A percentile compares a stretch with the other conserved stretches of the same genome.
These are phyloP conservation scores for Glycine soja DNA, from an alignment of 306 rosid species.

Conservation along the genomic window DNA sequence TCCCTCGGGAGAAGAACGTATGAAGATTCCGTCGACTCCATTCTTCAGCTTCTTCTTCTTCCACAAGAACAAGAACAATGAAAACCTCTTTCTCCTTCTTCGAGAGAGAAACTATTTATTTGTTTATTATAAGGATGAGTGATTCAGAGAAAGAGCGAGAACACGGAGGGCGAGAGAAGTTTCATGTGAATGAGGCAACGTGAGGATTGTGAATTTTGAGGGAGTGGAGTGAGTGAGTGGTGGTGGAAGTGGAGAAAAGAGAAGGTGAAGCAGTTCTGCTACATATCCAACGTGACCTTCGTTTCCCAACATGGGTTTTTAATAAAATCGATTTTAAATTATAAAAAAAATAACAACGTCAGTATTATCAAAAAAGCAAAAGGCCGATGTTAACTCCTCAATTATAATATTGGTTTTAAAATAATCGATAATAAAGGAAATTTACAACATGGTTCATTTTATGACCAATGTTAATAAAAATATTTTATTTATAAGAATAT, in stretches of 20 bases:
- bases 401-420: too few relatives aligned
- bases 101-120: conserved; percentile 31
- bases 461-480: too few relatives aligned
- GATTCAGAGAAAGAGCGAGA: conserved; percentile 37
- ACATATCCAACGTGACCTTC: conserved; percentile 42
- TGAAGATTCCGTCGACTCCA: conserved; percentile 94
- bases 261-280: conserved; percentile 38
- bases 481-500: too few relatives aligned
- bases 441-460: too few relatives aligned
- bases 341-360: too few relatives aligned
- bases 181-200: conserved; percentile 31
- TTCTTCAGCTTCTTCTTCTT: conserved; percentile 1
- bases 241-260: conserved; percentile 30
- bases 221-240: conserved; percentile 5
- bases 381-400: too few relatives aligned
- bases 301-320: not conserved
- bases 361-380: too few relatives aligned
- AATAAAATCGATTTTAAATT: too few relatives aligned
- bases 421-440: too few relatives aligned
- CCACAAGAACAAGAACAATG: not conserved
- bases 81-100: conserved; percentile 49
- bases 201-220: not conserved
- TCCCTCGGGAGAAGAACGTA: conserved; percentile 95
- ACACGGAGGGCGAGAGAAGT: not conserved
- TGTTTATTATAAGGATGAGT: not conserved